Percentiles rank a stretch among this genome's conserved stretches.
These are phyloP conservation scores for Dentipellis sp. DNA, from an alignment of 768 basidiomycete species.

Conservation along the genomic window DNA sequence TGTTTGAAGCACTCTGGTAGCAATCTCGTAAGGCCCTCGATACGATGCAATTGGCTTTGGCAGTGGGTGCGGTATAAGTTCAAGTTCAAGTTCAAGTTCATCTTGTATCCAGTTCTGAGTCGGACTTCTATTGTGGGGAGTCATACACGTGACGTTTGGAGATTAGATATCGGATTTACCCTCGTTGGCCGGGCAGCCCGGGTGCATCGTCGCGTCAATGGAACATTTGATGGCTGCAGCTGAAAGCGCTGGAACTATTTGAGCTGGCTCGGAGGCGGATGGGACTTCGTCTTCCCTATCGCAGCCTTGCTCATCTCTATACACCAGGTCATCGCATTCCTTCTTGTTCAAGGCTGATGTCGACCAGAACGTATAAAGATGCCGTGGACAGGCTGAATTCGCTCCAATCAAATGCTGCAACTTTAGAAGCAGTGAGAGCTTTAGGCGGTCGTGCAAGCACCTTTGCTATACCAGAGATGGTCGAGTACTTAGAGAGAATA, in stretches of 20 bases:
- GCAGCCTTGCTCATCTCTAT: not conserved
- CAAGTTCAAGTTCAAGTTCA: too few relatives aligned
- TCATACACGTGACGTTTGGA: not conserved
- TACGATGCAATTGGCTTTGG: not conserved
- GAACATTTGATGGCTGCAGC: not conserved
- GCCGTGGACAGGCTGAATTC: constrained; percentile 69
- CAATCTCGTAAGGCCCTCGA: not conserved
- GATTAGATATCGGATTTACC: not conserved
- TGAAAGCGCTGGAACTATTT: not conserved
- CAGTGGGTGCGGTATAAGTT: not conserved
- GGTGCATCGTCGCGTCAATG: not conserved
- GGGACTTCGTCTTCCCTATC: not conserved
- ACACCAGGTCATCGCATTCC: not conserved
- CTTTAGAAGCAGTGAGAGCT: constrained; percentile 73
- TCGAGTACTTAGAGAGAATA: constrained; percentile 80
- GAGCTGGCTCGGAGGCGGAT: not conserved
- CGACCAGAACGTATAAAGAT: constrained; percentile 58
- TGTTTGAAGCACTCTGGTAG: constrained; percentile 6
- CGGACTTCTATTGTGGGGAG: not conserved
- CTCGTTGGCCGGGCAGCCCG: not conserved
- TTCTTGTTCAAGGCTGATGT: constrained; percentile 35
- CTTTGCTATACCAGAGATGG: constrained; percentile 78
- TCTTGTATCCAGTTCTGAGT: not conserved
- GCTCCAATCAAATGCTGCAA: constrained; percentile 90
- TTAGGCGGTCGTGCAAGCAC: constrained; percentile 49